Evolutionary conservation across 176 grass and related monocot genomes (phyloP).

Genomic region (Leersia perrieri): DNA sequence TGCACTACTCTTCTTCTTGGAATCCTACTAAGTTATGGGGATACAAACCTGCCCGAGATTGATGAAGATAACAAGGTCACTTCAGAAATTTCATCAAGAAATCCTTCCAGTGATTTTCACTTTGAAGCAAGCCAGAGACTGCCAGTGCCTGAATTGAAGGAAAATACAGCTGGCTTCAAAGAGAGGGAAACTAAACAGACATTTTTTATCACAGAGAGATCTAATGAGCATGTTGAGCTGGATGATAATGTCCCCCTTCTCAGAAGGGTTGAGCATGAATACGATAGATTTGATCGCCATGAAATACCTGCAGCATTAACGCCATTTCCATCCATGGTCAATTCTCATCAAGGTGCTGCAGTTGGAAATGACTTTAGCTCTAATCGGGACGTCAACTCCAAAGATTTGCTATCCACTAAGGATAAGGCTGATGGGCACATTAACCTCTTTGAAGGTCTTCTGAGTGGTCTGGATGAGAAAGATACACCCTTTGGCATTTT

Average conservation of each 20-base stretch:
- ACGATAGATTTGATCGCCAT: constrained; percentile 11
- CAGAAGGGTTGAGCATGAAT: constrained; percentile 33
- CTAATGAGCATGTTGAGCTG: constrained; percentile 32
- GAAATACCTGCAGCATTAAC: constrained; percentile 30
- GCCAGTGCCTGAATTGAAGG: constrained; percentile 25
- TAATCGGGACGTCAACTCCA: constrained; percentile 22
- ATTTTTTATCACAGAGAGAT: constrained; percentile 28
- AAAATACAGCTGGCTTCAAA: constrained; percentile 6
- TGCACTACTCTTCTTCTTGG: constrained; percentile 83
- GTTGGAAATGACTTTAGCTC: not conserved
- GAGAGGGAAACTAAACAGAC: constrained; percentile 22
- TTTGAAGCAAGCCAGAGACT: constrained; percentile 33
- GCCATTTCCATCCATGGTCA: constrained; percentile 47
- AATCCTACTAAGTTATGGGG: constrained; percentile 69
- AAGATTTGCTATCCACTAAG: constrained; percentile 33
- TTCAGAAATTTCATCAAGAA: constrained; percentile 43
- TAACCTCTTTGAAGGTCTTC: constrained; percentile 32
- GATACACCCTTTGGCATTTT: constrained; percentile 24
- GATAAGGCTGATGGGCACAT: constrained; percentile 8
- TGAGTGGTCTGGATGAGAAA: constrained; percentile 25
- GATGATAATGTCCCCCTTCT: constrained; percentile 47
- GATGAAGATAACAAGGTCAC: constrained; percentile 34
- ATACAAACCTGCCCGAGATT: constrained; percentile 45
- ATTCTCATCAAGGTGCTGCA: constrained; percentile 16
- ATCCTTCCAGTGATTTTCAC: constrained; percentile 33